Percentiles rank a stretch among this genome's conserved stretches.
These are phyloP conservation scores for Fomitopsis pinicola DNA, from an alignment of 1,284 basidiomycete species.

Conservation along the genomic window DNA sequence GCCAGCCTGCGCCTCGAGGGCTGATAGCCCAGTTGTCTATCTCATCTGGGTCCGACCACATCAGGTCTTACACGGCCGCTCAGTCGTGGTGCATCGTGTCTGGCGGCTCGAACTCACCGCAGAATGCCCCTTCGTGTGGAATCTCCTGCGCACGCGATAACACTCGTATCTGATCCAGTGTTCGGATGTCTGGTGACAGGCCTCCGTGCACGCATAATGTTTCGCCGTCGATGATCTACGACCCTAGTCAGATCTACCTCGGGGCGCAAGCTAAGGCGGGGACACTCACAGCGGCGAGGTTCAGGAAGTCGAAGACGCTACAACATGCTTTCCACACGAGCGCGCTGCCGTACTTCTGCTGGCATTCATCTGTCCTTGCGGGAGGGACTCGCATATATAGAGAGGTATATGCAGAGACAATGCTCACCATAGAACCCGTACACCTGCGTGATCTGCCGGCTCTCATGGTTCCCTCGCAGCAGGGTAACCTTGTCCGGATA, in stretches of 20 bases:
- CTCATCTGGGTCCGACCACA: constrained; percentile 98
- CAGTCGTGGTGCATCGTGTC: not conserved
- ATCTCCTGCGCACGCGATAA: constrained; percentile 92
- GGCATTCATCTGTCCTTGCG: constrained; percentile 81
- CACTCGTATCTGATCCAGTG: constrained; percentile 89
- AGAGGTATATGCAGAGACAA: not conserved
- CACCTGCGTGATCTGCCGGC: constrained; percentile 95
- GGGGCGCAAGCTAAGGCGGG: not conserved
- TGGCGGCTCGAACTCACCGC: constrained; percentile 54
- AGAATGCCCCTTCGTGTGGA: constrained; percentile 97
- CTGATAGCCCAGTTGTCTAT: constrained; percentile 95
- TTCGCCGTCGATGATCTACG: constrained; percentile 88
- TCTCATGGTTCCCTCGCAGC: constrained; percentile 93
- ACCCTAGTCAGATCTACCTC: not conserved
- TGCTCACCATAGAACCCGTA: constrained; percentile 93
- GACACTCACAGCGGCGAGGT: constrained; percentile 80
- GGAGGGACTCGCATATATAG: not conserved
- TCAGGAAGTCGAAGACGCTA: constrained; percentile 92
- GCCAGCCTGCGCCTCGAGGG: constrained; percentile 92
- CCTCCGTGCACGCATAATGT: constrained; percentile 93
- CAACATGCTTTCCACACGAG: constrained; percentile 96
- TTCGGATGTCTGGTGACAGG: constrained; percentile 88
- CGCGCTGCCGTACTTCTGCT: constrained; percentile 93
- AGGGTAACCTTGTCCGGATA: constrained; percentile 93
- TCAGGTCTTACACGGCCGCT: constrained; percentile 59